Evolutionary conservation across 352 stramenopile genomes (phyloP).

Genomic region (Pythium grandisporangium): DNA sequence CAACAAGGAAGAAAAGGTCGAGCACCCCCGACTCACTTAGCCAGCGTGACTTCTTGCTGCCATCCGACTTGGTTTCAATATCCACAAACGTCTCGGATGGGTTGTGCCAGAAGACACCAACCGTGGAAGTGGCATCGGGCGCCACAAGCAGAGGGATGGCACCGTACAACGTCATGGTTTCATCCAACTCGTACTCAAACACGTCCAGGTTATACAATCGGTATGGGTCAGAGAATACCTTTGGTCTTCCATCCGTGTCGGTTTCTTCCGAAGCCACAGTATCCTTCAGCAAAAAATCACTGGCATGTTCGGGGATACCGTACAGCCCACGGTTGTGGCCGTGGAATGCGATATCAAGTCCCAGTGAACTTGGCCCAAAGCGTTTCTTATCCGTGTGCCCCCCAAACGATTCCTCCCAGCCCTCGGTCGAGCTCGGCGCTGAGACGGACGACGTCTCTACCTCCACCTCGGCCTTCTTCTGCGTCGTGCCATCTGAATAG

Average conservation of each 20-base stretch:
- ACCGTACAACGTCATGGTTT: conserved; percentile 98
- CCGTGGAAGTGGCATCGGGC: conserved; percentile 60
- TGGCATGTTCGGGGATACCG: conserved; percentile 97
- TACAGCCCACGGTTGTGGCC: conserved; percentile 83
- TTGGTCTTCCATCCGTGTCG: conserved; percentile 10
- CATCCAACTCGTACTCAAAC: conserved; percentile 99
- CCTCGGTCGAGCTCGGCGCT: conserved; percentile 37
- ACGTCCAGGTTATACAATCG: conserved; percentile 99
- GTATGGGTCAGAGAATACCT: conserved; percentile 90
- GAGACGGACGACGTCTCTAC: conserved; percentile 4
- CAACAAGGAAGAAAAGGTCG: conserved; percentile 95
- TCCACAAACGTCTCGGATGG: conserved; percentile 99
- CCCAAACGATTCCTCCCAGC: conserved; percentile 94
- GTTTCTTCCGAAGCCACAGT: conserved; percentile 53
- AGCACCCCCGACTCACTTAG: conserved; percentile 95
- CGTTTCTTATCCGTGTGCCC: conserved; percentile 86
- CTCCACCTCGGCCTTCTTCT: conserved; percentile 41
- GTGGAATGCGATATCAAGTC: conserved; percentile 94
- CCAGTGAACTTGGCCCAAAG: conserved; percentile 90
- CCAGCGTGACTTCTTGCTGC: conserved; percentile 84
- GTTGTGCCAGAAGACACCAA: conserved; percentile 98
- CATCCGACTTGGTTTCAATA: conserved; percentile 61
- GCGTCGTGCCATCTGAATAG: conserved; percentile 91
- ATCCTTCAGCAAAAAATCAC: conserved; percentile 89
- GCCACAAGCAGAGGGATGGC: conserved; percentile 66